Conservation (phyloP, 2,329 filamentous ascomycete species). For the Ophiosphaerella herpotricha region DNA sequence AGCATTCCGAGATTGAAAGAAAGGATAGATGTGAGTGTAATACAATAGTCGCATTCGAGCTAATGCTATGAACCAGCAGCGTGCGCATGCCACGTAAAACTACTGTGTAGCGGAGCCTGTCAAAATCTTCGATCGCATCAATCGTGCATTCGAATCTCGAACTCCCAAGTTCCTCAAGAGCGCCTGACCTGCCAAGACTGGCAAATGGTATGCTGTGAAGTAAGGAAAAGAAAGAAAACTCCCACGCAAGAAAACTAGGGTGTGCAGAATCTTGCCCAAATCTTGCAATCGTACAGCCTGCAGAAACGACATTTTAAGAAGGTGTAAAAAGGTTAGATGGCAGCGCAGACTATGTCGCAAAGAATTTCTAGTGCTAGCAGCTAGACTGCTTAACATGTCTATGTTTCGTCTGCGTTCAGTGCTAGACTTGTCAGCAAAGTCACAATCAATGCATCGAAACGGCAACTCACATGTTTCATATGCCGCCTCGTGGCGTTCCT, state of each 20-base stretch:
- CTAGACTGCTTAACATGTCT: not conserved
- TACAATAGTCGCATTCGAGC: too few species aligned
- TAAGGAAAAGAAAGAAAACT: not conserved
- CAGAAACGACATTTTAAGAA: slow-evolving; percentile 26
- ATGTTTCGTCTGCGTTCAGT: not conserved
- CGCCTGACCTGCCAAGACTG: not conserved
- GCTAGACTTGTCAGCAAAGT: not conserved
- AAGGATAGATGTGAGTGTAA: too few species aligned
- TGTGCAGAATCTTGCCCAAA: not conserved
- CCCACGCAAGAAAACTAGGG: not conserved
- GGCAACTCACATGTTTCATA: slow-evolving; percentile 14
- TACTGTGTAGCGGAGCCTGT: not conserved
- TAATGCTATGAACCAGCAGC: too few species aligned
- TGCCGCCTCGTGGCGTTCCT: slow-evolving; percentile 34
- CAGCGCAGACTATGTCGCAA: not conserved
- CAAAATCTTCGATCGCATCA: slow-evolving; percentile 5
- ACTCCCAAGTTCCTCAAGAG: not conserved
- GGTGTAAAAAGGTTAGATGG: slow-evolving; percentile 4
- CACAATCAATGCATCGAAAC: not conserved
- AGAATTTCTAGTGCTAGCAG: not conserved
- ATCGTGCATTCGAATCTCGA: not conserved
- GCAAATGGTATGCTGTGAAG: not conserved
- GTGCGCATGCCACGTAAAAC: not conserved
- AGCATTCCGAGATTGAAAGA: too few species aligned
- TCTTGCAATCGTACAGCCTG: slow-evolving; percentile 22